phyloP scores from a whole-genome alignment of 495 filamentous ascomycete genomes.

The Daldinia childiae region DNA sequence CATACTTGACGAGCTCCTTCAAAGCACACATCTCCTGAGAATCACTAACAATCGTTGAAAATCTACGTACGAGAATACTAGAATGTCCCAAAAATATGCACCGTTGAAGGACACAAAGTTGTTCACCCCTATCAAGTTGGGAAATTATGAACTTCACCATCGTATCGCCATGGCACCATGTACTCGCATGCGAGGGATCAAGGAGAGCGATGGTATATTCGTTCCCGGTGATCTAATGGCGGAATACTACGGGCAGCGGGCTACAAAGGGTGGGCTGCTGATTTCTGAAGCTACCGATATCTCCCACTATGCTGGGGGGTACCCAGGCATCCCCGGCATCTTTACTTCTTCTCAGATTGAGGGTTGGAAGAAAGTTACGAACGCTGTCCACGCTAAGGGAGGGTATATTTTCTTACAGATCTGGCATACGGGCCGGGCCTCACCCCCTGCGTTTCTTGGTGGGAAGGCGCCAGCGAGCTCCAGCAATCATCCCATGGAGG shows the following conservation, averaged over 20 bases:
- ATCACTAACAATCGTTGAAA: not conserved
- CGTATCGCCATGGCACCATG: conserved; percentile 47
- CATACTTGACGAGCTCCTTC: not conserved
- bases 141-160: conserved; percentile 41
- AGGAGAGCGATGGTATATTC: conserved; percentile 47
- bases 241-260: conserved; percentile 67
- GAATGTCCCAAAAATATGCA: not conserved
- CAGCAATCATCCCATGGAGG: conserved; percentile 39
- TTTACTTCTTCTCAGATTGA: conserved; percentile 65
- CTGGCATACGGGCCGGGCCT: conserved; percentile 69
- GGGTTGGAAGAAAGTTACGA: conserved; percentile 68
- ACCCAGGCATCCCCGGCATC: conserved; percentile 67
- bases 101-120: conserved; percentile 17
- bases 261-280: conserved; percentile 63
- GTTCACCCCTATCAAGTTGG: conserved; percentile 49
- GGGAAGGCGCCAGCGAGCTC: conserved; percentile 50
- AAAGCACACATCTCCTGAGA: not conserved
- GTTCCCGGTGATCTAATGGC: conserved; percentile 58
- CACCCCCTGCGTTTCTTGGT: conserved; percentile 52
- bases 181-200: conserved; percentile 51
- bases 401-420: conserved; percentile 71
- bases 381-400: conserved; percentile 70
- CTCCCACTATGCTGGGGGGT: conserved; percentile 59
- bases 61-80: not conserved
- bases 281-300: conserved; percentile 73